Conservation (phyloP, 2,329 filamentous ascomycete genomes). For the Didymella pinodella region DNA sequence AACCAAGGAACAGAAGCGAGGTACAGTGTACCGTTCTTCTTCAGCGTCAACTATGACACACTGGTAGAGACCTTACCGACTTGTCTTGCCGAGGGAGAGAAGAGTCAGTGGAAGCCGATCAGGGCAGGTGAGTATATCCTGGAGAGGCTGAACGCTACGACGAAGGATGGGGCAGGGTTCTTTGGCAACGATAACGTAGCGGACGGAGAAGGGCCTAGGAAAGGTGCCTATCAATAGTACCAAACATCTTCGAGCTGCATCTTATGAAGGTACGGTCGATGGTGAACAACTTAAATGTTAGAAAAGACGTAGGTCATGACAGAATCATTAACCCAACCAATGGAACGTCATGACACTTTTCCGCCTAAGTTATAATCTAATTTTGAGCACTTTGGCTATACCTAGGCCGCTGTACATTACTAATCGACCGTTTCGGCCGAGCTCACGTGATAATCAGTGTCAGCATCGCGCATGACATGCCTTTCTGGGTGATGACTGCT, state of each 20-base stretch:
- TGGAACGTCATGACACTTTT: too few species aligned
- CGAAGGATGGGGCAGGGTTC: slow-evolving; percentile 42
- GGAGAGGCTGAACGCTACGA: slow-evolving; percentile 48
- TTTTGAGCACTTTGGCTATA: too few species aligned
- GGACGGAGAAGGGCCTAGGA: not conserved
- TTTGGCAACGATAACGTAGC: slow-evolving; percentile 26
- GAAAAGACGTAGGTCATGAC: too few species aligned
- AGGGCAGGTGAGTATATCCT: slow-evolving; percentile 52
- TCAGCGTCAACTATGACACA: slow-evolving; percentile 54
- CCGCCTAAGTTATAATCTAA: too few species aligned
- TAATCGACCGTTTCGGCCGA: slow-evolving; percentile 12
- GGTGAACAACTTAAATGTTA: too few species aligned
- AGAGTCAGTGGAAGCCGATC: slow-evolving; percentile 47
- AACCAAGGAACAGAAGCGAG: slow-evolving; percentile 52
- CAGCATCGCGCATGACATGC: slow-evolving; percentile 6
- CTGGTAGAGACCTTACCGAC: slow-evolving; percentile 51
- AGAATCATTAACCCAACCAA: too few species aligned
- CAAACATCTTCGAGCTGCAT: too few species aligned
- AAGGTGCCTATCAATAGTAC: not conserved
- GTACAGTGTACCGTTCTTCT: slow-evolving; percentile 60
- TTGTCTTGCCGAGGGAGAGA: slow-evolving; percentile 46
- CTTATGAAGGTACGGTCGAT: too few species aligned
- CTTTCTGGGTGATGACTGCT: not conserved
- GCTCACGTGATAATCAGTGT: slow-evolving; percentile 15
- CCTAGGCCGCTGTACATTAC: not conserved